phyloP scores from a whole-genome alignment of 1,284 basidiomycete species.

The Flammula alnicola region DNA sequence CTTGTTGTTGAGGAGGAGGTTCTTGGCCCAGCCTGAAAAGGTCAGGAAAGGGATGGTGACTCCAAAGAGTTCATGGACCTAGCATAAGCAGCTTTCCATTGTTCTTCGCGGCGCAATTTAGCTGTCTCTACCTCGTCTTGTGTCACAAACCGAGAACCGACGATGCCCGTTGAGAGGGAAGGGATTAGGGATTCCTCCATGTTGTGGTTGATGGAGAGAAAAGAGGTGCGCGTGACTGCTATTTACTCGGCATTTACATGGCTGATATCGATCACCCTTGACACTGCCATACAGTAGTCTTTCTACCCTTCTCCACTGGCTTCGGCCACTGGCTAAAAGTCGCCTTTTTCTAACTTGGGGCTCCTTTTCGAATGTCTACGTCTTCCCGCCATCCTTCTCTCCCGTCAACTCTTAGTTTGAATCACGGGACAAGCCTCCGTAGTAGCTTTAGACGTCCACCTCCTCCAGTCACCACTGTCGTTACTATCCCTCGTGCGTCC shows the following conservation, averaged over 20 bases:
- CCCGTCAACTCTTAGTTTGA: conserved; percentile 46
- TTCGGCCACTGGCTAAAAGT: conserved; percentile 1
- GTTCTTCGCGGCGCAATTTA: conserved; percentile 76
- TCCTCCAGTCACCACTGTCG: conserved; percentile 54
- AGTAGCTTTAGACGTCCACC: conserved; percentile 42
- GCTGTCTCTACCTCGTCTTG: conserved; percentile 82
- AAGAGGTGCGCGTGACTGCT: conserved; percentile 14
- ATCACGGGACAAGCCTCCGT: conserved; percentile 46
- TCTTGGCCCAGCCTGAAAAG: conserved; percentile 78
- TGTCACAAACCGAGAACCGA: conserved; percentile 81
- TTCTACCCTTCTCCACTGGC: not conserved
- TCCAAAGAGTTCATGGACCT: conserved; percentile 49
- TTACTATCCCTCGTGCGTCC: conserved; percentile 73
- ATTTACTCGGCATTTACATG: too few relatives aligned
- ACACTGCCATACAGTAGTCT: too few relatives aligned
- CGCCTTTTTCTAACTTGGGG: not conserved
- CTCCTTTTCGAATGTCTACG: conserved; percentile 27
- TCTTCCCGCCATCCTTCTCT: conserved; percentile 32
- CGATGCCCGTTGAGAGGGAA: conserved; percentile 65
- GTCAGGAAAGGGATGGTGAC: conserved; percentile 10
- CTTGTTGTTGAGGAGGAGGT: conserved; percentile 77
- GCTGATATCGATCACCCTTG: too few relatives aligned
- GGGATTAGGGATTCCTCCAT: conserved; percentile 64
- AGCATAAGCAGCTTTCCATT: conserved; percentile 93
- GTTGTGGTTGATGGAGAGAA: conserved; percentile 23